Evolutionary conservation across 2,329 filamentous ascomycete species (phyloP).

Genomic region (Tolypocladium sp.): DNA sequence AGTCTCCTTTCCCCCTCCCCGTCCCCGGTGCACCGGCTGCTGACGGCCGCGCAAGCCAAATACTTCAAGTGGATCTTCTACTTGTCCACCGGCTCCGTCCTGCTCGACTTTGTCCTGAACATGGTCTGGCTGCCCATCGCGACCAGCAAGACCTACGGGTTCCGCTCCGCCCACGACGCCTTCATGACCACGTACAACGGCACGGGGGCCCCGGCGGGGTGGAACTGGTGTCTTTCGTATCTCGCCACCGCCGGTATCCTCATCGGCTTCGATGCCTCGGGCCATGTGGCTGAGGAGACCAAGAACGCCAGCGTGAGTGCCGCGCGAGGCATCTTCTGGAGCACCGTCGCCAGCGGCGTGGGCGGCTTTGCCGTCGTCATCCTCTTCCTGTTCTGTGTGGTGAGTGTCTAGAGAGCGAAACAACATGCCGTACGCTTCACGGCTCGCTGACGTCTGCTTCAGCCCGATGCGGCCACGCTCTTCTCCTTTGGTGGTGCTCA

Average conservation of each 20-base stretch:
- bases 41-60: not conserved
- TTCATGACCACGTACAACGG: constrained; percentile 54
- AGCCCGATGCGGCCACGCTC: not conserved
- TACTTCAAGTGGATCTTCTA: constrained; percentile 40
- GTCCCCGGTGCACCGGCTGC: not conserved
- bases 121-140: constrained; percentile 53
- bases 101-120: constrained; percentile 50
- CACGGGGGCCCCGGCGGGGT: constrained; percentile 43
- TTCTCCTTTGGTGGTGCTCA: constrained; percentile 46
- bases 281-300: constrained; percentile 53
- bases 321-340: constrained; percentile 51
- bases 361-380: constrained; percentile 48
- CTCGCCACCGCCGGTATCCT: constrained; percentile 50
- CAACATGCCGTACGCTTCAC: no score
- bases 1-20: not conserved
- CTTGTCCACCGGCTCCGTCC: constrained; percentile 37
- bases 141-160: constrained; percentile 44
- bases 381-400: constrained; percentile 49
- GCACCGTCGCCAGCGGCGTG: constrained; percentile 45
- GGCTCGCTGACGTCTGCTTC: not conserved
- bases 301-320: constrained; percentile 47
- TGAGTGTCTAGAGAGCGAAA: no score
- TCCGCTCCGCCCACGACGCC: constrained; percentile 47
- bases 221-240: constrained; percentile 56
- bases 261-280: constrained; percentile 52